Evolutionary conservation across 78 protist species (phyloP), one percentile per base, ranked within the genome.

Genomic region (Dictyostelium intermedium): DNA sequence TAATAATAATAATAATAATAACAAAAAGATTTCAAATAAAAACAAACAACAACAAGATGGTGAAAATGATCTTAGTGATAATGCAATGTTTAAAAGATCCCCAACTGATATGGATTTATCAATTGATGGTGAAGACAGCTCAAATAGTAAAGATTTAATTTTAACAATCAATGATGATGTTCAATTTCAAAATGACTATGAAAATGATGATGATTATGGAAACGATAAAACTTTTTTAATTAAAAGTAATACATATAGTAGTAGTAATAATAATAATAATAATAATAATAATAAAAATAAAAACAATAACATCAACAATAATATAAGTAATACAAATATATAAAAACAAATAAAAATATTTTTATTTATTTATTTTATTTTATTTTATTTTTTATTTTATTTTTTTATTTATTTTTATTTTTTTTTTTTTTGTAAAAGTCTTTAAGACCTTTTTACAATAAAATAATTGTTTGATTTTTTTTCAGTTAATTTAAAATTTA

Each of bases 161-260:
- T 72, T 72, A 72, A 72, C 79, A 13, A 72, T 72, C 34, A 72
- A 72, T 34, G n/a, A 72, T 34, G 45, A 72, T 0, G 79, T 72
- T 13, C 39, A 72, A 72, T 72, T 72, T 72, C 79, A 72, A 72
- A 9, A 72, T 72, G 79, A 34, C 18, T 27, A 72, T 32, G 74
- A 66, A 66, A 27, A 66, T 66, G 37, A 34, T 18, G 79, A 72
- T 34, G 45, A 72, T 10, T 34, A 32, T 32, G 79, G 35, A 11
- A 72, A 72, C 37, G 79, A 72, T 32, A 72, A 72, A 72, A 72
- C 43, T 14, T 72, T 72, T 72, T 72, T 72, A 72, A 72, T 72
- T 72, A 72, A 72, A 72, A 72, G 25, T 72, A 72, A 72, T 32
- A 66, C 74, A 25, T 66, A 66, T 66, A 66, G 34, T 66, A 66